Conservation (phyloP, 768 basidiomycete species). For the Rickenella mellea region DNA sequence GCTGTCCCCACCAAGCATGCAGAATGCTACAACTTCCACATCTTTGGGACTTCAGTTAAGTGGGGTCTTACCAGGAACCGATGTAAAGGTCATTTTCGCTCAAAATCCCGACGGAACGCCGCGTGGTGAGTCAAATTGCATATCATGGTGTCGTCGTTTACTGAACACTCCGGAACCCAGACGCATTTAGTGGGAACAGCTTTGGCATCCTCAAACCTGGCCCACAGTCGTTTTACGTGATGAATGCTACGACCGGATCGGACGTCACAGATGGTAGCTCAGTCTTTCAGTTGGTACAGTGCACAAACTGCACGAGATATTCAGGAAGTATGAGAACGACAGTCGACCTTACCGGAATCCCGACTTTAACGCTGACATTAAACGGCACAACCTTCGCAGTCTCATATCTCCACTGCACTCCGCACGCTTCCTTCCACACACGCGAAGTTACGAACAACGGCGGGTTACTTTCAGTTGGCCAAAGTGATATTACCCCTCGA, state of each 20-base stretch:
- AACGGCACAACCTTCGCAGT: constrained; percentile 14
- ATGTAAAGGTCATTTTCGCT: too few relatives aligned
- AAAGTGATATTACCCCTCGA: too few relatives aligned
- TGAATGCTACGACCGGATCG: constrained; percentile 15
- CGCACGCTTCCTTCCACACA: constrained; percentile 17
- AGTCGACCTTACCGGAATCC: constrained; percentile 8
- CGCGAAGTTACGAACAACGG: constrained; percentile 17
- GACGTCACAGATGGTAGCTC: constrained; percentile 14
- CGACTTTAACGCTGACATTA: constrained; percentile 7
- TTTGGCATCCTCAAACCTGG: too few relatives aligned
- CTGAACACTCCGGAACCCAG: constrained; percentile 3
- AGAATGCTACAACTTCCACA: constrained; percentile 2
- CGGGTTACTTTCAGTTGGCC: too few relatives aligned
- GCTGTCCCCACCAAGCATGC: constrained; percentile 19
- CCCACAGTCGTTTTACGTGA: not conserved
- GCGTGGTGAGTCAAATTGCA: too few relatives aligned
- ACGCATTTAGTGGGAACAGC: too few relatives aligned
- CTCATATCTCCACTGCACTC: constrained; percentile 13
- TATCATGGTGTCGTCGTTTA: not conserved
- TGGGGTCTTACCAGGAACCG: not conserved
- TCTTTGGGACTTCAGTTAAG: not conserved
- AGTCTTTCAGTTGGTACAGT: constrained; percentile 14
- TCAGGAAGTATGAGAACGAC: not conserved
- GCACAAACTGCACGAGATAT: constrained; percentile 13
- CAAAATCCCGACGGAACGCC: too few relatives aligned